Conservation (phyloP, 257 asterid genomes). For the Forsythia viridissima region DNA sequence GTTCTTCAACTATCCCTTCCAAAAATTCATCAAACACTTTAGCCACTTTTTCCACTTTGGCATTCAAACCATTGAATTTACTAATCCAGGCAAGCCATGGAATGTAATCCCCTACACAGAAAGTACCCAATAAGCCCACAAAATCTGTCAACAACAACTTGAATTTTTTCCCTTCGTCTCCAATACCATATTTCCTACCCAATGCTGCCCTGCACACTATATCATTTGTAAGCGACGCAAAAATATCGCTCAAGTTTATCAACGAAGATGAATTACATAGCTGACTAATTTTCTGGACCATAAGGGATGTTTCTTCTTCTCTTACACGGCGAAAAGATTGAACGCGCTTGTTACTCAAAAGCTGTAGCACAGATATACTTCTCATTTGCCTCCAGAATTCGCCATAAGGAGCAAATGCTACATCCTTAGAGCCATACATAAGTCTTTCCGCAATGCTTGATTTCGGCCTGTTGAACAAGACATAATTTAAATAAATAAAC, state of each 20-base stretch:
- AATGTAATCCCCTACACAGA: conserved; percentile 42
- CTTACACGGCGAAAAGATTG: conserved; percentile 33
- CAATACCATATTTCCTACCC: conserved; percentile 50
- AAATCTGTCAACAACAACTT: conserved; percentile 26
- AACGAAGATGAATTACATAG: not conserved
- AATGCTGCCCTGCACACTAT: conserved; percentile 47
- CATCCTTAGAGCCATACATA: conserved; percentile 31
- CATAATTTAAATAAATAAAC: not conserved
- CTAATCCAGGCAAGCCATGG: conserved; percentile 55
- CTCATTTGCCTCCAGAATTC: conserved; percentile 53
- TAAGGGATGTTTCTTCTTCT: conserved; percentile 40
- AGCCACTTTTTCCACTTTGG: conserved; percentile 32
- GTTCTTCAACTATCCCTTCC: conserved; percentile 42
- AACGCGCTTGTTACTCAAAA: conserved; percentile 48
- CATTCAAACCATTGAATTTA: conserved; percentile 40
- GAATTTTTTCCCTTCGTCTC: conserved; percentile 36
- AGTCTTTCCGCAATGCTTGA: conserved; percentile 21
- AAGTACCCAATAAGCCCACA: conserved; percentile 31
- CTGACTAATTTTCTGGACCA: conserved; percentile 33
- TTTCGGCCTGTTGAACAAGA: conserved; percentile 30
- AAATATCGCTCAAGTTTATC: conserved; percentile 38
- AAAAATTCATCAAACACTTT: conserved; percentile 45
- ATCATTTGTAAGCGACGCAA: conserved; percentile 32
- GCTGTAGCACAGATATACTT: conserved; percentile 44
- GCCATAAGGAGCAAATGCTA: conserved; percentile 41